These are phyloP conservation scores for Verticillium isaacii DNA, from an alignment of 2,329 filamentous ascomycete genomes.

Conservation along the genomic window DNA sequence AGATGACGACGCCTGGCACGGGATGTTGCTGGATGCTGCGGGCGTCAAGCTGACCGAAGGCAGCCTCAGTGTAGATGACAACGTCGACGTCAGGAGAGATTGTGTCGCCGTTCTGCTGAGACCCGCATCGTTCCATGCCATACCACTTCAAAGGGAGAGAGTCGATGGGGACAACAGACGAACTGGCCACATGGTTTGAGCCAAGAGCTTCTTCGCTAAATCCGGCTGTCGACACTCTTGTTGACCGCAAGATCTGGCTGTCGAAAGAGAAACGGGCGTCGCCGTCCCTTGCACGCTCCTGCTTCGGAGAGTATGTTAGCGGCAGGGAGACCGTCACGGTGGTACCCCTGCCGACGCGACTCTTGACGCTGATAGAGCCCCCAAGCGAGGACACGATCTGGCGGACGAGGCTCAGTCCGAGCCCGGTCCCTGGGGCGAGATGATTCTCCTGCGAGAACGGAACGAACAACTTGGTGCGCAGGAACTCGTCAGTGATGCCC, in stretches of 20 bases:
- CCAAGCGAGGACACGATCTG: conserved; percentile 51
- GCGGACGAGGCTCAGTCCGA: conserved; percentile 57
- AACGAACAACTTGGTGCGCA: conserved; percentile 52
- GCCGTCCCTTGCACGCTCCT: neutral
- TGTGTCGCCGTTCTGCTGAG: conserved; percentile 4
- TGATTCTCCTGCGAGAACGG: conserved; percentile 58
- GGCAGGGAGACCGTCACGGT: conserved; percentile 43
- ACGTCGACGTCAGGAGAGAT: conserved; percentile 14
- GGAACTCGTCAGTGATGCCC: conserved; percentile 56
- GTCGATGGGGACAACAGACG: conserved; percentile 17
- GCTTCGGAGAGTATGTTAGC: conserved; percentile 16
- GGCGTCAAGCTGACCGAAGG: conserved; percentile 13
- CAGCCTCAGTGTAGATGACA: conserved; percentile 20
- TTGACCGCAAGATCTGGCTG: conserved; percentile 1
- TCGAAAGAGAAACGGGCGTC: conserved; percentile 6
- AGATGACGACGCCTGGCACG: conserved; percentile 13
- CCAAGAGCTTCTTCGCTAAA: conserved; percentile 15
- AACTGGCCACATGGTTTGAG: conserved; percentile 15
- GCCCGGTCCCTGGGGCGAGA: conserved; percentile 51
- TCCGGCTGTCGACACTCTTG: conserved; percentile 3
- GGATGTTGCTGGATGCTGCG: conserved; percentile 11
- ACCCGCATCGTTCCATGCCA: conserved; percentile 19
- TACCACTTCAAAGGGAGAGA: conserved; percentile 24
- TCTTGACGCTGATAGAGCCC: conserved; percentile 51
- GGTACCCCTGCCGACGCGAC: conserved; percentile 46